Percentiles rank a stretch among this genome's conserved stretches.
phyloP scores from a whole-genome alignment of 129 eudicot genomes.

The Escallonia herrerae region DNA sequence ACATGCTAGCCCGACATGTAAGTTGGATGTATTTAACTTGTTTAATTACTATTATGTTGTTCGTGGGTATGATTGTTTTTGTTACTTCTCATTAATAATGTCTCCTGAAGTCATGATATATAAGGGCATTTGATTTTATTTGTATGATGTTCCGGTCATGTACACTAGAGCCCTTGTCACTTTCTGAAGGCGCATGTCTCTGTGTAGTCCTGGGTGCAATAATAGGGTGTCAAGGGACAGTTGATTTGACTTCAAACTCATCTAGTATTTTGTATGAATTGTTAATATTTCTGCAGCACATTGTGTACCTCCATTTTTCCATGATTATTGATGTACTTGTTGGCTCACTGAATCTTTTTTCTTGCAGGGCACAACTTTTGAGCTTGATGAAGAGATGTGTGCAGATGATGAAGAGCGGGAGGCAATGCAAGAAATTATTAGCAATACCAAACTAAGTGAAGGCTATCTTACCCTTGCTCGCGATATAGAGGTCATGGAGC shows the following conservation, averaged over 20 bases:
- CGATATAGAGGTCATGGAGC: constrained; percentile 99
- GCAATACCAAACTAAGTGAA: constrained; percentile 77
- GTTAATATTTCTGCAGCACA: no score
- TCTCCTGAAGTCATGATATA: no score
- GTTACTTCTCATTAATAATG: not conserved
- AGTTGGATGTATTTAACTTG: constrained; percentile 17
- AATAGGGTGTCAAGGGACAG: no score
- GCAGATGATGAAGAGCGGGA: constrained; percentile 76
- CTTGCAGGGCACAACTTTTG: constrained; percentile 71
- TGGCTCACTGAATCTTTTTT: not conserved
- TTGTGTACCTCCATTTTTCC: no score
- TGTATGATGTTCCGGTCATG: no score
- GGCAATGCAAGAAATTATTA: constrained; percentile 73
- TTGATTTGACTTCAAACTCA: no score
- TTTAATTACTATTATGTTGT: not conserved
- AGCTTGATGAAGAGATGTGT: constrained; percentile 79
- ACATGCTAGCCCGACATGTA: constrained; percentile 95
- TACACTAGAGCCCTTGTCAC: no score
- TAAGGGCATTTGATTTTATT: no score
- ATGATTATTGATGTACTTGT: not conserved
- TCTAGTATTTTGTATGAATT: no score
- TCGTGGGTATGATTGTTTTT: not conserved
- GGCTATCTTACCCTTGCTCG: constrained; percentile 98
- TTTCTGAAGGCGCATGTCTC: no score
- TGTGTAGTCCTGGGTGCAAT: no score